Percentiles rank a stretch among this genome's conserved stretches.
These are phyloP conservation scores for Neurospora sp. DNA, from an alignment of 495 filamentous ascomycete genomes.

Conservation along the genomic window DNA sequence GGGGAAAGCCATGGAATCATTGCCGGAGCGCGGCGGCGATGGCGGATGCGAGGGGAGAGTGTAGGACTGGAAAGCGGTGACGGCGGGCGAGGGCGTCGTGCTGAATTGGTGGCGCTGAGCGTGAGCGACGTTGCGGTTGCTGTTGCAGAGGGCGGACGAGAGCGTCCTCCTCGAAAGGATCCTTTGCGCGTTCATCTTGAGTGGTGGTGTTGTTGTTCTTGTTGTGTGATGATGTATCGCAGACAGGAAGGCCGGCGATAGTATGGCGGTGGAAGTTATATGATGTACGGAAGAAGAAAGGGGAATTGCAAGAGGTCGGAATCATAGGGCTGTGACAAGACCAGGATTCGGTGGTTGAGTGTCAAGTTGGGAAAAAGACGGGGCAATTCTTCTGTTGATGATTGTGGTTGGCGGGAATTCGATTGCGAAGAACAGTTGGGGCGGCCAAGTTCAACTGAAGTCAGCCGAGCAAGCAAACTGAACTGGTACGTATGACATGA, in stretches of 20 bases:
- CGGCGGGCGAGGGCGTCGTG: constrained; percentile 41
- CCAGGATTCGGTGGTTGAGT: background rate
- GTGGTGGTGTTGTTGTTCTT: background rate
- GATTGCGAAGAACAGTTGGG: background rate
- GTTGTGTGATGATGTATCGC: background rate
- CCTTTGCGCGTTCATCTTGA: constrained; percentile 18
- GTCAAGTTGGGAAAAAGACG: background rate
- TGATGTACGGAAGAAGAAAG: background rate
- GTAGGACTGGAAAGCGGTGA: constrained; percentile 65
- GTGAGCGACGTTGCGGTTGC: background rate
- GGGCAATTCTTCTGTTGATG: background rate
- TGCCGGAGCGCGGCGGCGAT: constrained; percentile 52
- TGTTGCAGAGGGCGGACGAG: constrained; percentile 21
- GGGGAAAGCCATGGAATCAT: constrained; percentile 57
- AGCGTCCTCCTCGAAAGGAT: constrained; percentile 13
- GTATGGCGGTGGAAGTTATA: background rate
- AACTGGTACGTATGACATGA: constrained; percentile 24
- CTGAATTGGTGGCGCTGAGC: constrained; percentile 55
- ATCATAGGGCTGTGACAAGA: constrained; percentile 1
- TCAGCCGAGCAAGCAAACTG: constrained; percentile 9
- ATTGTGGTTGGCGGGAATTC: background rate
- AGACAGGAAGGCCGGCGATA: background rate
- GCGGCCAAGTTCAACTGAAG: background rate
- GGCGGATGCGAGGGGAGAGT: constrained; percentile 49
- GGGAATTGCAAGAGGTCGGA: background rate